Percentiles rank a stretch among this genome's conserved stretches.
These are phyloP conservation scores for Daldinia vernicosa DNA, from an alignment of 495 filamentous ascomycete species.

Conservation along the genomic window DNA sequence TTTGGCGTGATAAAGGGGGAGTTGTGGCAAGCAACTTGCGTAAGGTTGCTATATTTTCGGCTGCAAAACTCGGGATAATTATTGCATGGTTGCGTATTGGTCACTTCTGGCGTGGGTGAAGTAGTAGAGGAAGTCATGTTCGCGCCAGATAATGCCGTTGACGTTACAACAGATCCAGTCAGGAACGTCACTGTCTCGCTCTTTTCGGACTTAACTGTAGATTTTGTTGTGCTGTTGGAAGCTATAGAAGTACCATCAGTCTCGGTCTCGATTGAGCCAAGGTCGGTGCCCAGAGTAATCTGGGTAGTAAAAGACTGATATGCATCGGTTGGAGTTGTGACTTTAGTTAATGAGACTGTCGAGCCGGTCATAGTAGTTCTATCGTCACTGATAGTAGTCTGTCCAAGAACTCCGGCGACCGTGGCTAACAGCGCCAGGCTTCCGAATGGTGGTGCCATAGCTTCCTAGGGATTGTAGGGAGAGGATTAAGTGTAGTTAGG, in stretches of 20 bases:
- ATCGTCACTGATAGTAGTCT: constrained; percentile 41
- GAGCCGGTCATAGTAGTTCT: constrained; percentile 51
- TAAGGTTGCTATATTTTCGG: constrained; percentile 88
- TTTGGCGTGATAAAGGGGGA: constrained; percentile 78
- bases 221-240: constrained; percentile 57
- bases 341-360: constrained; percentile 29
- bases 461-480: background rate
- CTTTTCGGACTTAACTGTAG: constrained; percentile 28
- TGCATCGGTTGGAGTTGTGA: constrained; percentile 45
- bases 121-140: constrained; percentile 50
- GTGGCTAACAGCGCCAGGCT: constrained; percentile 34
- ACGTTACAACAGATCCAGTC: constrained; percentile 50
- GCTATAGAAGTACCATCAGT: constrained; percentile 39
- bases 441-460: constrained; percentile 36
- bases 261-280: constrained; percentile 26
- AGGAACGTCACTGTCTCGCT: constrained; percentile 52
- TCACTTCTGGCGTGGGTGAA: constrained; percentile 55
- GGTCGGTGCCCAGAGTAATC: constrained; percentile 47
- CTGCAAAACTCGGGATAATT: constrained; percentile 83
- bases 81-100: constrained; percentile 85
- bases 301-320: constrained; percentile 52
- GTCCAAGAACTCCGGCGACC: constrained; percentile 34
- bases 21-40: constrained; percentile 85
- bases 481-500: constrained; percentile 14
- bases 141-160: constrained; percentile 44